Percentiles rank a stretch among this genome's conserved stretches.
phyloP scores from a whole-genome alignment of 176 grass and related monocot species.

The Themeda triandra region DNA sequence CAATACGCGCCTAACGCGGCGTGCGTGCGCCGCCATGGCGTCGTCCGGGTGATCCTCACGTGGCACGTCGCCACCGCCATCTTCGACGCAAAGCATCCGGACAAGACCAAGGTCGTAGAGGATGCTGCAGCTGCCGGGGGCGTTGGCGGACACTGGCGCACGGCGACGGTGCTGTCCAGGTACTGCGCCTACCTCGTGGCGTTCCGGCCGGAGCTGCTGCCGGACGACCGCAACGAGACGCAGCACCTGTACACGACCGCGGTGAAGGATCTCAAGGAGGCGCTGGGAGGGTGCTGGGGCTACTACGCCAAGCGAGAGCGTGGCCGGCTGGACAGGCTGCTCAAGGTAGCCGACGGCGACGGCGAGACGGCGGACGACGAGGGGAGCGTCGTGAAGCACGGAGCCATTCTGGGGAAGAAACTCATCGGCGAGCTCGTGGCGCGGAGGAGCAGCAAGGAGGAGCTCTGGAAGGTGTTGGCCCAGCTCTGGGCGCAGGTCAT shows the following conservation, averaged over 20 bases:
- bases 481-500: not conserved
- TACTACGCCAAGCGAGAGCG: not conserved
- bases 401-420: not conserved
- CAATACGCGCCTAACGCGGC: not conserved
- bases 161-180: not conserved
- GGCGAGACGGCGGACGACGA: not conserved
- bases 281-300: not conserved
- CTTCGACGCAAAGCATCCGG: not conserved
- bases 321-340: not conserved
- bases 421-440: not conserved
- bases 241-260: not conserved
- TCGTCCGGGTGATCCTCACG: not conserved
- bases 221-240: not conserved
- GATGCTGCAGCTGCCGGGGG: not conserved
- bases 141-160: not conserved
- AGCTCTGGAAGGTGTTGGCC: not conserved
- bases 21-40: not conserved
- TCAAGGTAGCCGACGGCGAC: not conserved
- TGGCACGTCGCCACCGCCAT: not conserved
- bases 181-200: not conserved
- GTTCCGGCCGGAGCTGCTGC: not conserved
- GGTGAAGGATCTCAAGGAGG: not conserved
- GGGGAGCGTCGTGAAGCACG: not conserved
- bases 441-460: not conserved
- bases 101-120: not conserved